phyloP scores from a whole-genome alignment of 148 eudicot genomes.

The Beta vulgaris region DNA sequence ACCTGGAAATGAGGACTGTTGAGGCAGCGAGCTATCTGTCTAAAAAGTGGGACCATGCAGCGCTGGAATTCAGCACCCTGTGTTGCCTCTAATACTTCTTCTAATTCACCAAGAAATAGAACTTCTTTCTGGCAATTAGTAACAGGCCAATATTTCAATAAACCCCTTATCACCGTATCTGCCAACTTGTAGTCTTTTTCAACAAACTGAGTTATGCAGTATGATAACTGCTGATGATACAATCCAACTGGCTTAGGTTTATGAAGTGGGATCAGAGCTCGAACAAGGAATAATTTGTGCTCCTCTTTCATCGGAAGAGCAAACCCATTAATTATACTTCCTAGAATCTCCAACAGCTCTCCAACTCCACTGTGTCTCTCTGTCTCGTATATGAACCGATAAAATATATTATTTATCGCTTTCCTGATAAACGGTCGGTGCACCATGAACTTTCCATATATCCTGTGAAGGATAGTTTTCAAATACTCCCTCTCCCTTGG shows the following conservation, averaged over 20 bases:
- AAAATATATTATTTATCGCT: slow-evolving; percentile 61
- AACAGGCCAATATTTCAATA: slow-evolving; percentile 83
- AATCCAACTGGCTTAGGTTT: slow-evolving; percentile 60
- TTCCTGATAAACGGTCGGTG: slow-evolving; percentile 76
- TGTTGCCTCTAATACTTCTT: slow-evolving; percentile 70
- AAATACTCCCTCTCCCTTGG: slow-evolving; percentile 66
- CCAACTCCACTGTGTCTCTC: slow-evolving; percentile 71
- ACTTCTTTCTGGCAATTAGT: slow-evolving; percentile 74
- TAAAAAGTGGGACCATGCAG: slow-evolving; percentile 70
- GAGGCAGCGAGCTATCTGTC: slow-evolving; percentile 57
- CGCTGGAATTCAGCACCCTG: slow-evolving; percentile 71
- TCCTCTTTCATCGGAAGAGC: slow-evolving; percentile 92
- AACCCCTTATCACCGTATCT: slow-evolving; percentile 61
- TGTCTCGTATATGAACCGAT: slow-evolving; percentile 66
- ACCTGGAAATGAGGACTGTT: slow-evolving; percentile 76
- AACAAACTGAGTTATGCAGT: slow-evolving; percentile 75
- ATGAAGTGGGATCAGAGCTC: slow-evolving; percentile 76
- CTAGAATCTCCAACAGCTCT: slow-evolving; percentile 75
- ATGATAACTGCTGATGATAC: slow-evolving; percentile 76
- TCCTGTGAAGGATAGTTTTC: slow-evolving; percentile 63
- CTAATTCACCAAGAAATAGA: slow-evolving; percentile 69
- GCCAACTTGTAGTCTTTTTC: slow-evolving; percentile 78
- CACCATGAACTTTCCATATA: slow-evolving; percentile 73
- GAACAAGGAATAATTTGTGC: slow-evolving; percentile 70
- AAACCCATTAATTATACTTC: slow-evolving; percentile 78